Conservation (phyloP, 306 rosid genomes). For the Mimosa pudica region DNA sequence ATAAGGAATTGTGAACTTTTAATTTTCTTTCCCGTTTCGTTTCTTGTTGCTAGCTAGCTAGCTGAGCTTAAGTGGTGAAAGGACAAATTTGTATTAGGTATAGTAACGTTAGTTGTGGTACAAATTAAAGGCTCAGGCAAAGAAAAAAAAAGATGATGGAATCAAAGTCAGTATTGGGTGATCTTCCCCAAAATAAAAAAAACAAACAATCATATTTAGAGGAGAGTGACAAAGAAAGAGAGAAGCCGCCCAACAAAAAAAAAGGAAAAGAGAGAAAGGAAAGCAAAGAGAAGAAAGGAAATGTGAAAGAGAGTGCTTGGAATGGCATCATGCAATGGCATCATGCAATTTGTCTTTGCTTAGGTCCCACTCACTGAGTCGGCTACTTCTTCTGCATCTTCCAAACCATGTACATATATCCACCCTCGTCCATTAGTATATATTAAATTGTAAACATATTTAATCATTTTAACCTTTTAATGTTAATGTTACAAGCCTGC, state of each 20-base stretch:
- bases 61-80: background rate
- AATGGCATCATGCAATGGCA: slow-evolving; percentile 67
- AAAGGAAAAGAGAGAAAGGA: background rate
- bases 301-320: slow-evolving; percentile 60
- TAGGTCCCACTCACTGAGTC: slow-evolving; percentile 48
- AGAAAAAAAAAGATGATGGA: slow-evolving; percentile 6
- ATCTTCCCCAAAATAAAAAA: slow-evolving; percentile 39
- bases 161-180: slow-evolving; percentile 37
- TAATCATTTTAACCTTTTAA: background rate
- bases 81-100: slow-evolving; percentile 24
- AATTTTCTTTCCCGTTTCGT: slow-evolving; percentile 3
- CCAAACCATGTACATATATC: background rate
- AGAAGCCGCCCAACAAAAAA: slow-evolving; percentile 11
- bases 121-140: background rate
- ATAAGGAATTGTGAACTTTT: background rate
- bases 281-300: slow-evolving; percentile 11
- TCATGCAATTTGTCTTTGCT: slow-evolving; percentile 54
- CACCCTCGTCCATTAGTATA: background rate
- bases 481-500: slow-evolving; percentile 39
- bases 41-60: background rate
- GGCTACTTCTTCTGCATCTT: slow-evolving; percentile 27
- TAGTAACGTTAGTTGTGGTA: slow-evolving; percentile 6
- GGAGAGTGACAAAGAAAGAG: slow-evolving; percentile 43
- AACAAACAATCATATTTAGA: slow-evolving; percentile 41
- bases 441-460: background rate